Percentiles rank a stretch among this genome's conserved stretches.
Conservation (phyloP, 768 basidiomycete species). For the Agaricus subrufescens region DNA sequence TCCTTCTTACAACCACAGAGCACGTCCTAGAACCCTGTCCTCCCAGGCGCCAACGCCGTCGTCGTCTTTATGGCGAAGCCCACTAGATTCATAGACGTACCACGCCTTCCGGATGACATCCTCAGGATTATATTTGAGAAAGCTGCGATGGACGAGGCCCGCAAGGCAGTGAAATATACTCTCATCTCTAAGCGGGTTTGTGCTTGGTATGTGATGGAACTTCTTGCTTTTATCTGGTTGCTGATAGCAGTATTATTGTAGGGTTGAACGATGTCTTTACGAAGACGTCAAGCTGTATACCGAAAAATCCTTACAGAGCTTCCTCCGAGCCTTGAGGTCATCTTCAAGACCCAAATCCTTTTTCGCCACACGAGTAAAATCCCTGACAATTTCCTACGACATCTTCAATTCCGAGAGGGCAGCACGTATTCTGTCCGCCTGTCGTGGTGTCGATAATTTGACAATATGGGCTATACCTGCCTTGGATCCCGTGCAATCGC, state of each 20-base stretch:
- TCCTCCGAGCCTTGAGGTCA: slow-evolving; percentile 33
- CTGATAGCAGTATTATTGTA: slow-evolving; percentile 11
- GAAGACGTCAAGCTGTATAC: slow-evolving; percentile 26
- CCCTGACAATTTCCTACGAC: slow-evolving; percentile 31
- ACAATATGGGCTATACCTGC: slow-evolving; percentile 31
- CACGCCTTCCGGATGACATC: slow-evolving; percentile 28
- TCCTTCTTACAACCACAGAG: not conserved
- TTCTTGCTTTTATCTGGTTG: not conserved
- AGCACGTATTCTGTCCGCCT: slow-evolving; percentile 26
- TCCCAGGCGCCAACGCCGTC: not conserved
- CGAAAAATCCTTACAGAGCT: slow-evolving; percentile 26
- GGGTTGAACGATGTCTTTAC: slow-evolving; percentile 34
- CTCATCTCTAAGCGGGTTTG: slow-evolving; percentile 25
- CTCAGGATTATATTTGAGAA: slow-evolving; percentile 31
- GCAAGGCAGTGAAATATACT: slow-evolving; percentile 26
- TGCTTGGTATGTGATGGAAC: slow-evolving; percentile 24
- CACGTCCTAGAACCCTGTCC: not conserved
- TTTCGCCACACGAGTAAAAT: slow-evolving; percentile 31
- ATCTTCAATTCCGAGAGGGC: slow-evolving; percentile 24
- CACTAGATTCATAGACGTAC: not conserved
- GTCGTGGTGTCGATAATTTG: slow-evolving; percentile 27
- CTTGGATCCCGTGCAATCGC: not conserved
- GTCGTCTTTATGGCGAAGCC: slow-evolving; percentile 5
- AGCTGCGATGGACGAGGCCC: slow-evolving; percentile 24
- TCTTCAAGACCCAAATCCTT: slow-evolving; percentile 27